phyloP scores from a whole-genome alignment of 495 filamentous ascomycete genomes.

The Margaritispora aquatica region DNA sequence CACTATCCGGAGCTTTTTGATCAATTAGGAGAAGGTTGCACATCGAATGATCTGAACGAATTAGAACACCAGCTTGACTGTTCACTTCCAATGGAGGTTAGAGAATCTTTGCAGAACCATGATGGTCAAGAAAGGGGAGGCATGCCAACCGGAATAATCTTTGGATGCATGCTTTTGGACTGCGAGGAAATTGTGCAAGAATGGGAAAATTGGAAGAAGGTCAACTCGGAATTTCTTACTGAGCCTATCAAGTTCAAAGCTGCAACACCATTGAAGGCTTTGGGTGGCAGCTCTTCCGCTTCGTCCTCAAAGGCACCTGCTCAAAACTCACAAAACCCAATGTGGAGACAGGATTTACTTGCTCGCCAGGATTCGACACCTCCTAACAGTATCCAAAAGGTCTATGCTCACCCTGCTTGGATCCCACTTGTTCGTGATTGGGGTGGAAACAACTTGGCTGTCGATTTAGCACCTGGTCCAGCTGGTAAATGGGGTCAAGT shows the following conservation, averaged over 20 bases:
- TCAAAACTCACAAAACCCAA: constrained; percentile 46
- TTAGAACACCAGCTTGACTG: constrained; percentile 94
- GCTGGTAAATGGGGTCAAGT: constrained; percentile 92
- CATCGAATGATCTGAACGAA: constrained; percentile 93
- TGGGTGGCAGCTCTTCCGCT: constrained; percentile 52
- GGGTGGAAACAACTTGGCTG: constrained; percentile 94
- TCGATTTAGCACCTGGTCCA: constrained; percentile 90
- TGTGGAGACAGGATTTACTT: constrained; percentile 80
- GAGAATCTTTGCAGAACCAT: constrained; percentile 84
- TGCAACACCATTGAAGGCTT: constrained; percentile 56
- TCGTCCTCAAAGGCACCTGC: constrained; percentile 39
- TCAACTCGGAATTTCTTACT: constrained; percentile 81
- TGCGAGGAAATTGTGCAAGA: constrained; percentile 98
- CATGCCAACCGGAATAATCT: constrained; percentile 84
- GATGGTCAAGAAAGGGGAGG: constrained; percentile 96
- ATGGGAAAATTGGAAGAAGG: constrained; percentile 92
- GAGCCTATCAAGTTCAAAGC: constrained; percentile 48
- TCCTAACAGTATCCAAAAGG: constrained; percentile 77
- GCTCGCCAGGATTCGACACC: constrained; percentile 86
- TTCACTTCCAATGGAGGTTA: constrained; percentile 86
- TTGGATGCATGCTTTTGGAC: constrained; percentile 90
- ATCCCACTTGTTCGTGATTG: constrained; percentile 95
- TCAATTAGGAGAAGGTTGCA: constrained; percentile 85
- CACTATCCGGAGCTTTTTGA: constrained; percentile 94
- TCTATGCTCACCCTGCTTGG: constrained; percentile 92